Conservation (phyloP, 1,284 basidiomycete species). For the Trichosporon faecale region DNA sequence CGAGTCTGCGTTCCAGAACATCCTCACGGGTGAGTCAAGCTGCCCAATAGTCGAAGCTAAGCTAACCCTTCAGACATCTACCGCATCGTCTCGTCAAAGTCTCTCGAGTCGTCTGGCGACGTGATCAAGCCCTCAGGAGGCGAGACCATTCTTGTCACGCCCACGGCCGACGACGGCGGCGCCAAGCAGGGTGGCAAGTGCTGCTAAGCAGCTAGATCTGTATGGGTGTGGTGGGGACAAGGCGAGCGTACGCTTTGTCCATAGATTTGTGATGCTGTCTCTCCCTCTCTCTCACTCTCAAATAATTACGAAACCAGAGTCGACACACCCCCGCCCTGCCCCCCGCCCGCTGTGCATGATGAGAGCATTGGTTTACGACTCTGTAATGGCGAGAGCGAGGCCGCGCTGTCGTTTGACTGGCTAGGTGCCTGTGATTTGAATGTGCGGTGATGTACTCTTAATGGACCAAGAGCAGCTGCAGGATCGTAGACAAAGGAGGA, state of each 20-base stretch:
- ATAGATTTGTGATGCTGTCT: constrained; percentile 9
- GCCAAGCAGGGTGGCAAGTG: constrained; percentile 51
- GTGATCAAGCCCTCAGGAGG: constrained; percentile 66
- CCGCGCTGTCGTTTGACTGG: constrained; percentile 8
- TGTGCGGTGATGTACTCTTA: constrained; percentile 11
- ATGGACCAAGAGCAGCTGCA: not conserved
- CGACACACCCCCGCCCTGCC: not conserved
- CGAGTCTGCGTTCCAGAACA: constrained; percentile 94
- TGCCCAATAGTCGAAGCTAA: not conserved
- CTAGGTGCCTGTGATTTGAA: constrained; percentile 6
- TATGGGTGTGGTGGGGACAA: constrained; percentile 1
- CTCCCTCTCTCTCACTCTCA: not conserved
- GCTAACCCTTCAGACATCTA: constrained; percentile 61
- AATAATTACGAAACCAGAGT: constrained; percentile 5
- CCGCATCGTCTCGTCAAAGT: constrained; percentile 85
- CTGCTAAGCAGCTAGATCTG: constrained; percentile 36
- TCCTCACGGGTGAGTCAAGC: constrained; percentile 72
- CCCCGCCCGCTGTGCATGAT: not conserved
- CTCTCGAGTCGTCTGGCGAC: constrained; percentile 75
- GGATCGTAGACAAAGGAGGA: not conserved
- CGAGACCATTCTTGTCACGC: constrained; percentile 72
- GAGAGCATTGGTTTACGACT: constrained; percentile 19
- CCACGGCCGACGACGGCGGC: constrained; percentile 53
- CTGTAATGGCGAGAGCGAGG: constrained; percentile 23
- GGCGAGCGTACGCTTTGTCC: not conserved